These are phyloP conservation scores for Ceratobasidium sp. DNA, from an alignment of 1,284 basidiomycete species.

Conservation along the genomic window DNA sequence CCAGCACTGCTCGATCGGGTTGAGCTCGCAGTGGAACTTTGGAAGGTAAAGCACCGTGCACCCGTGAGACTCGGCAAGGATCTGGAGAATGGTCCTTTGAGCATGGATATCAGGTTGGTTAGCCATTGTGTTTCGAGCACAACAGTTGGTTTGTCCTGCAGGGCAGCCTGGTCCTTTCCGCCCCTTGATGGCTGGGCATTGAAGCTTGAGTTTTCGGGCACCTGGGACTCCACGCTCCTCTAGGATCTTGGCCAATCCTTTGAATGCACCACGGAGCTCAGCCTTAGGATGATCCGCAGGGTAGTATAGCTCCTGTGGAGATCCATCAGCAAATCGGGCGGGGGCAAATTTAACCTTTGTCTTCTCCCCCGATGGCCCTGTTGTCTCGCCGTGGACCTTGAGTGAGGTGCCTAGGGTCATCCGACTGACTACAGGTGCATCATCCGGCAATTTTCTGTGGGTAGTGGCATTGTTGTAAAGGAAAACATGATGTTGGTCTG, in stretches of 20 bases:
- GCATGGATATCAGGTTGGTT: constrained; percentile 44
- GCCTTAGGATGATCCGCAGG: constrained; percentile 53
- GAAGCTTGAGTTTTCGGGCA: constrained; percentile 46
- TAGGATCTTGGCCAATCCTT: constrained; percentile 57
- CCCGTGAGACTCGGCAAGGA: constrained; percentile 17
- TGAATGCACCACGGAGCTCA: constrained; percentile 55
- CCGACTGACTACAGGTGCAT: constrained; percentile 56
- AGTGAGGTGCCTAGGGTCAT: constrained; percentile 53
- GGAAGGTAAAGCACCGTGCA: constrained; percentile 43
- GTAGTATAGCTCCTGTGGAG: constrained; percentile 55
- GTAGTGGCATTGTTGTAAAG: constrained; percentile 59
- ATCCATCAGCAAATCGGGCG: constrained; percentile 49
- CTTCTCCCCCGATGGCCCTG: constrained; percentile 52
- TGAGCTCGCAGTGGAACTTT: constrained; percentile 48
- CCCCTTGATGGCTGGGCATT: constrained; percentile 6
- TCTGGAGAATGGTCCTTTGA: constrained; percentile 45
- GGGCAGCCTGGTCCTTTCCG: constrained; percentile 42
- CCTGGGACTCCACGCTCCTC: constrained; percentile 51
- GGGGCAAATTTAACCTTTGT: constrained; percentile 30
- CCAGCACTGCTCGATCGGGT: constrained; percentile 42
- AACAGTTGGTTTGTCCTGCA: constrained; percentile 31
- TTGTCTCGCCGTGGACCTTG: constrained; percentile 8
- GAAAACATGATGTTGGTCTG: constrained; percentile 54
- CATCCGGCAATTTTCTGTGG: constrained; percentile 56
- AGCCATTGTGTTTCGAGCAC: constrained; percentile 29